These are phyloP conservation scores for Candida yuanshanica DNA, from an alignment of 805 yeast species.

Conservation along the genomic window DNA sequence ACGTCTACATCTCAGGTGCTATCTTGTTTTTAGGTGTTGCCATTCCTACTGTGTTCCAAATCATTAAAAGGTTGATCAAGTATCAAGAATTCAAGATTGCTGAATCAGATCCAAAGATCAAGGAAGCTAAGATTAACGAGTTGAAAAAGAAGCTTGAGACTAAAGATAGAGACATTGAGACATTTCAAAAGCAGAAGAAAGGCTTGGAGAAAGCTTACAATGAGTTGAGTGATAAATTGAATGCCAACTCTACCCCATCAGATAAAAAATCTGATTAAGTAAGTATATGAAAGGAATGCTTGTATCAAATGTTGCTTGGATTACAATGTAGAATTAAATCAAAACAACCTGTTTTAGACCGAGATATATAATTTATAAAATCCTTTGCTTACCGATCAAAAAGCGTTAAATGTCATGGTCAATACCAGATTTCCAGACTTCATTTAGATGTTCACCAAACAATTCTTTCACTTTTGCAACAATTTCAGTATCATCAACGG, in stretches of 20 bases:
- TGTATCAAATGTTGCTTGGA: too few relatives aligned
- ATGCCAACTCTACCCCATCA: constrained; percentile 4
- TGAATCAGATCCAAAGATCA: constrained; percentile 12
- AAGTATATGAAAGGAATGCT: too few relatives aligned
- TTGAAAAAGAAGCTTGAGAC: constrained; percentile 31
- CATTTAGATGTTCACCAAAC: constrained; percentile 53
- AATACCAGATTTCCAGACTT: constrained; percentile 59
- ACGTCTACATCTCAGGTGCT: constrained; percentile 57
- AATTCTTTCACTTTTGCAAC: constrained; percentile 38
- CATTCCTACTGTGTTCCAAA: constrained; percentile 47
- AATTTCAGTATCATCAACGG: constrained; percentile 25
- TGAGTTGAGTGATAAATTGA: constrained; percentile 27
- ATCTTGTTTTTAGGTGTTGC: constrained; percentile 50
- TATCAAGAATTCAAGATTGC: constrained; percentile 31
- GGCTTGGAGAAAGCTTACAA: constrained; percentile 48
- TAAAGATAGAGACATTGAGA: constrained; percentile 39
- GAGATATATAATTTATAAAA: too few relatives aligned
- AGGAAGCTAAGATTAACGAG: constrained; percentile 17
- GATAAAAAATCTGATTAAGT: constrained; percentile 24
- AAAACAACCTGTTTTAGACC: too few relatives aligned
- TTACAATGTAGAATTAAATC: too few relatives aligned
- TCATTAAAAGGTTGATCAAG: constrained; percentile 47
- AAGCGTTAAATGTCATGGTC: constrained; percentile 9
- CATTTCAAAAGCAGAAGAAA: constrained; percentile 44
- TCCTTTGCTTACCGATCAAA: too few relatives aligned